phyloP scores from a whole-genome alignment of 371 early-diverging fungal species.

The Fennellomyces sp. region DNA sequence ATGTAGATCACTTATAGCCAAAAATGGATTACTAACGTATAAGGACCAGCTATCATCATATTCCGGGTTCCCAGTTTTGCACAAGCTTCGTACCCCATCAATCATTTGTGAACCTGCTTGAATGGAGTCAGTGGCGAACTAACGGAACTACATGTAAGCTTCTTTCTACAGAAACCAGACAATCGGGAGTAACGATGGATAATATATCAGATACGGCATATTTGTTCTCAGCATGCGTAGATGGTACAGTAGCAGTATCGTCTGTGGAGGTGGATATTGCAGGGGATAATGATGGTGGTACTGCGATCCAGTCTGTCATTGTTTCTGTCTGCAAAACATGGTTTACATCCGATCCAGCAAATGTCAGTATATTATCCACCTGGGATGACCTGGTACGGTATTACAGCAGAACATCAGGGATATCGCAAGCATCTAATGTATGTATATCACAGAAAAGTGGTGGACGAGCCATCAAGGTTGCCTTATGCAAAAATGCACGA shows the following conservation, averaged over 20 bases:
- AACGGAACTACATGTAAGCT: slow-evolving; percentile 10
- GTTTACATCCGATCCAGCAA: background rate
- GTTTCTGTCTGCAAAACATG: background rate
- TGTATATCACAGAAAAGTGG: background rate
- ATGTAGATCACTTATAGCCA: background rate
- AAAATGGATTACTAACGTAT: background rate
- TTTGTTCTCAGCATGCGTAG: slow-evolving; percentile 4
- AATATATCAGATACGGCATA: slow-evolving; percentile 11
- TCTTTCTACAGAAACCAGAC: too few species aligned
- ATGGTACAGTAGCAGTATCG: slow-evolving; percentile 7
- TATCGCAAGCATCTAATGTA: background rate
- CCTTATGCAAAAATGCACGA: slow-evolving; percentile 2
- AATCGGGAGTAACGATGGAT: background rate
- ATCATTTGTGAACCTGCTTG: slow-evolving; percentile 7
- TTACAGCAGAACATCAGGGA: background rate
- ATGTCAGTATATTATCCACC: background rate
- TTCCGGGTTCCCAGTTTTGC: slow-evolving; percentile 2
- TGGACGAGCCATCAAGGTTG: background rate
- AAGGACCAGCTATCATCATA: background rate
- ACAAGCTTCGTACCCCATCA: background rate
- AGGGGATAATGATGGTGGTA: background rate
- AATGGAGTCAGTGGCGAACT: slow-evolving; percentile 15
- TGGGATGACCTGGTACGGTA: background rate
- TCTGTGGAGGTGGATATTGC: background rate
- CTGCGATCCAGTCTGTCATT: background rate